phyloP scores from a whole-genome alignment of 805 yeast species.

The Jamesozyma jinghongensis region DNA sequence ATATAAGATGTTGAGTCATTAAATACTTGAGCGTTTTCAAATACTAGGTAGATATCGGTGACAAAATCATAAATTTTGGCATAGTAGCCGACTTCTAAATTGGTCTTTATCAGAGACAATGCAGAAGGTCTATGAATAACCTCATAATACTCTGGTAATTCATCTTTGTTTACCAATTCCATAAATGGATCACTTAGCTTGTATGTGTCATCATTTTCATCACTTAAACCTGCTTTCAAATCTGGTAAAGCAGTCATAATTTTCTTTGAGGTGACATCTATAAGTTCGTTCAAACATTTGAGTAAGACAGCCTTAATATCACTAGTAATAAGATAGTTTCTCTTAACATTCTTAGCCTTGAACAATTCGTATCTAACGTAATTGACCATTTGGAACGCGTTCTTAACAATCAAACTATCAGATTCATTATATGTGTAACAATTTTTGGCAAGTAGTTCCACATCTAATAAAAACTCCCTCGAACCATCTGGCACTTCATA shows the following conservation, averaged over 20 bases:
- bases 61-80: constrained; percentile 50
- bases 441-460: constrained; percentile 58
- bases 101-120: constrained; percentile 46
- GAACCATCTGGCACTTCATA: constrained; percentile 26
- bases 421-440: constrained; percentile 67
- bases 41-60: constrained; percentile 52
- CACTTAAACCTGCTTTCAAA: constrained; percentile 1
- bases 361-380: constrained; percentile 45
- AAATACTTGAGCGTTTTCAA: constrained; percentile 68
- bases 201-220: constrained; percentile 15
- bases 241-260: constrained; percentile 1
- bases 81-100: constrained; percentile 44
- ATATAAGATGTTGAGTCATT: constrained; percentile 68
- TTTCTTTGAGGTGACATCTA: constrained; percentile 24
- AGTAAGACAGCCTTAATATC: constrained; percentile 18
- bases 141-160: constrained; percentile 74
- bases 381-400: constrained; percentile 48
- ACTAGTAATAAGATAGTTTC: constrained; percentile 24
- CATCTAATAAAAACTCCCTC: constrained; percentile 46
- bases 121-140: constrained; percentile 69
- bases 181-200: constrained; percentile 60
- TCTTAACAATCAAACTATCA: constrained; percentile 54
- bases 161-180: constrained; percentile 59
- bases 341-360: constrained; percentile 30
- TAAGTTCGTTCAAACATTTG: constrained; percentile 17